Evolutionary conservation across 23 red algal species (phyloP).

Genomic region (Gracilariopsis chorda): DNA sequence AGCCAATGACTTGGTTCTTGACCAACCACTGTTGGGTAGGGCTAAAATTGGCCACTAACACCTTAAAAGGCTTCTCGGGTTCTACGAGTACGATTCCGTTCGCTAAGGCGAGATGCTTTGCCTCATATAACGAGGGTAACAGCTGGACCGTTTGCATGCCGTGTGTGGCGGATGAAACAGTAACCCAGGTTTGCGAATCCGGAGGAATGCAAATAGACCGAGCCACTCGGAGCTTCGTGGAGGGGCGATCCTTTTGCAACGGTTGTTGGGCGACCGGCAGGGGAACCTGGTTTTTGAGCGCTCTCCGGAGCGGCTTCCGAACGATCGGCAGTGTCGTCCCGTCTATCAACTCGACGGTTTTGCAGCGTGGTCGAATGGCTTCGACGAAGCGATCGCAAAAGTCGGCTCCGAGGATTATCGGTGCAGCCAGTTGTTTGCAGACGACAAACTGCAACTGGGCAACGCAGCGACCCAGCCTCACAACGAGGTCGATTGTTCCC

Average conservation of each 20-base stretch:
- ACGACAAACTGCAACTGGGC: background rate
- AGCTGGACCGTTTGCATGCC: background rate
- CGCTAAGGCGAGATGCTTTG: background rate
- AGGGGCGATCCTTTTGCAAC: background rate
- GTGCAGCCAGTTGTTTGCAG: background rate
- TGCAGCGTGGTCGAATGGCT: background rate
- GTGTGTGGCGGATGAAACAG: background rate
- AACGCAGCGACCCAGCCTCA: background rate
- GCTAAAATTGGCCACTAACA: conserved; percentile 11
- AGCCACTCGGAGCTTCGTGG: background rate
- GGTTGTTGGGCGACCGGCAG: background rate
- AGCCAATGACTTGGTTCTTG: background rate
- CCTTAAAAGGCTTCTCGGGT: background rate
- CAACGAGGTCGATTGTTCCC: background rate
- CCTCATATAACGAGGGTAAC: background rate
- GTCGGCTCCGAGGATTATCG: conserved; percentile 3
- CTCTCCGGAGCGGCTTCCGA: background rate
- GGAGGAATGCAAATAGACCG: background rate
- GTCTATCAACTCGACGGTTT: background rate
- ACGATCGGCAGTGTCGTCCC: background rate
- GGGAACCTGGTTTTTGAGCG: background rate
- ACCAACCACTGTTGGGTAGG: background rate
- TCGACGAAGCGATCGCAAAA: background rate
- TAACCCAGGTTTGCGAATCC: background rate
- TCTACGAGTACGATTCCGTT: background rate